Conservation (phyloP, 2,329 filamentous ascomycete genomes). For the Xylaria sp. region DNA sequence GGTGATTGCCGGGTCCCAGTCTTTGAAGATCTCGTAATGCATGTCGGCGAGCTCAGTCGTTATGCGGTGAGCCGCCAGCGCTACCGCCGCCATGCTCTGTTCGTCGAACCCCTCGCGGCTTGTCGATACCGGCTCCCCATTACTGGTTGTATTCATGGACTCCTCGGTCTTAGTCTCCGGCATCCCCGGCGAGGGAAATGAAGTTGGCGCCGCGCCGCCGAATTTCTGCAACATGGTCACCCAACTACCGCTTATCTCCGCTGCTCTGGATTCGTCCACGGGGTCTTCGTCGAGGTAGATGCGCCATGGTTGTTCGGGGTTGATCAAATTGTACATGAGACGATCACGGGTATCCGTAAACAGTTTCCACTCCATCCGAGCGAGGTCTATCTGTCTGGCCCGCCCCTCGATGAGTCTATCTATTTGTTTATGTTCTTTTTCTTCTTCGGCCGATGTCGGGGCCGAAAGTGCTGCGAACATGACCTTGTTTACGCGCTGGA, state of each 20-base stretch:
- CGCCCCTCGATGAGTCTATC: not conserved
- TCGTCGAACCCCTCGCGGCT: not conserved
- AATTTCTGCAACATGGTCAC: not conserved
- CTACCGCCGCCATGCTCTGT: constrained; percentile 1
- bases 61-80: constrained; percentile 3
- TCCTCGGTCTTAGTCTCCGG: too few species aligned
- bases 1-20: not conserved
- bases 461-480: constrained; percentile 7
- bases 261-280: not conserved
- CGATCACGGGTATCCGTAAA: constrained; percentile 15
- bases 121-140: too few species aligned
- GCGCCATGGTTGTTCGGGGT: not conserved
- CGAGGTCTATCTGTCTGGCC: not conserved
- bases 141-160: not conserved
- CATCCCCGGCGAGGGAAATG: not conserved
- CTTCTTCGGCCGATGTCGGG: not conserved
- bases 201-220: not conserved
- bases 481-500: too few species aligned
- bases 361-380: not conserved
- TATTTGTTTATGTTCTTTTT: not conserved
- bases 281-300: not conserved
- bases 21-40: constrained; percentile 21
- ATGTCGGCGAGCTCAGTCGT: constrained; percentile 10
- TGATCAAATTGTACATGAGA: constrained; percentile 9
- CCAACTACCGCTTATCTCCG: not conserved